These are phyloP conservation scores for Suillus hirtellus DNA, from an alignment of 768 basidiomycete genomes.

Conservation along the genomic window DNA sequence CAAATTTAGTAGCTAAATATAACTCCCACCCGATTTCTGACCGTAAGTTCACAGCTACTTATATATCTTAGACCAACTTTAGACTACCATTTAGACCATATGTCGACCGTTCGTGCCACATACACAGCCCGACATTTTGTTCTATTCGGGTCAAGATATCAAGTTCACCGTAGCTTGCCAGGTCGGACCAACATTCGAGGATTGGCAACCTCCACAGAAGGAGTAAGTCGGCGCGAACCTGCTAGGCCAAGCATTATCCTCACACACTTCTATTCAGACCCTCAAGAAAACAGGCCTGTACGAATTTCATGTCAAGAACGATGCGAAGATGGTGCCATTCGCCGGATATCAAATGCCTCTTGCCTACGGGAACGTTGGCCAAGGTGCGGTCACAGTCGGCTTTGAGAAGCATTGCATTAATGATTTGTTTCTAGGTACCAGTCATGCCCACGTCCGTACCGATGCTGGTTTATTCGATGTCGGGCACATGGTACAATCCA, in stretches of 20 bases:
- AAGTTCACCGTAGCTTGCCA: background rate
- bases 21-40: background rate
- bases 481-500: constrained; percentile 96
- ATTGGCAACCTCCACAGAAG: constrained; percentile 2
- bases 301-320: constrained; percentile 82
- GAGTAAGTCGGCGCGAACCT: background rate
- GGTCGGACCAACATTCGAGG: constrained; percentile 5
- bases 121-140: background rate
- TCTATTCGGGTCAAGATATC: constrained; percentile 8
- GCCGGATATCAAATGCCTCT: constrained; percentile 96
- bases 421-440: constrained; percentile 57
- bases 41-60: constrained; percentile 2
- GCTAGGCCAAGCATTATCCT: background rate
- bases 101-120: background rate
- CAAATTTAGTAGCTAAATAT: background rate
- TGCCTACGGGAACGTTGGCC: constrained; percentile 77
- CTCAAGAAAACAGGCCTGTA: constrained; percentile 74
- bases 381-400: constrained; percentile 48
- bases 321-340: constrained; percentile 95
- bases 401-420: constrained; percentile 12
- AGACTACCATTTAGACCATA: background rate
- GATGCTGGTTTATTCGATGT: constrained; percentile 93
- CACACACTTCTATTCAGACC: constrained; percentile 25
- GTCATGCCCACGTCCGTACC: constrained; percentile 85
- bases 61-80: background rate